A percentile compares a stretch with the other conserved stretches of the same genome.
Conservation (phyloP, 805 yeast species). For the Kluyveromyces aestuarii region DNA sequence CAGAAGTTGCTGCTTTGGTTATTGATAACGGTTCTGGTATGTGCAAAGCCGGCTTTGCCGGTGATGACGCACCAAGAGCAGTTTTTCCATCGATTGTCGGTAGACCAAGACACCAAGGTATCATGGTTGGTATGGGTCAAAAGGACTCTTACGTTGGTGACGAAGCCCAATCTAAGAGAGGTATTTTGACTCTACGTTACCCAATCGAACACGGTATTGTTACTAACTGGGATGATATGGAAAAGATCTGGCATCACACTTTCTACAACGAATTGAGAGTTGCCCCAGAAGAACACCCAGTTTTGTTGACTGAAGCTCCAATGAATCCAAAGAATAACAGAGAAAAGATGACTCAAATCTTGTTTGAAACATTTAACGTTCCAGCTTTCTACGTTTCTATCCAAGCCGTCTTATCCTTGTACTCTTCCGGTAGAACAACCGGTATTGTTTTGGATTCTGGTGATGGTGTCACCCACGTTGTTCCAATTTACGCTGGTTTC, state of each 20-base stretch:
- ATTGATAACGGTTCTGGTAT: slow-evolving; percentile 99
- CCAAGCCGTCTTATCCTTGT: slow-evolving; percentile 96
- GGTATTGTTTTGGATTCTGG: slow-evolving; percentile 99
- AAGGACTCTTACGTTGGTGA: slow-evolving; percentile 99
- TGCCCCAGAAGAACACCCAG: slow-evolving; percentile 99
- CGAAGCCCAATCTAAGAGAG: slow-evolving; percentile 99
- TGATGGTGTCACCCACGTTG: slow-evolving; percentile 99
- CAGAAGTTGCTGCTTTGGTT: slow-evolving; percentile 46
- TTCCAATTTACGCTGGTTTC: slow-evolving; percentile 99
- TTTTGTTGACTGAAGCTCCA: slow-evolving; percentile 98
- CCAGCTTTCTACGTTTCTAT: slow-evolving; percentile 99
- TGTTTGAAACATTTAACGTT: slow-evolving; percentile 98
- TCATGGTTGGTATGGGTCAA: slow-evolving; percentile 99
- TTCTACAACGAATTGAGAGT: slow-evolving; percentile 99
- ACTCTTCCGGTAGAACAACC: slow-evolving; percentile 99
- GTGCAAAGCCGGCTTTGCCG: slow-evolving; percentile 99
- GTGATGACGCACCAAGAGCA: slow-evolving; percentile 99
- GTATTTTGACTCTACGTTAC: slow-evolving; percentile 96
- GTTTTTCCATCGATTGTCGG: slow-evolving; percentile 99
- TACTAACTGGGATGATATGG: slow-evolving; percentile 99
- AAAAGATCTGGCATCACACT: slow-evolving; percentile 99
- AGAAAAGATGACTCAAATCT: slow-evolving; percentile 99
- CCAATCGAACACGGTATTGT: slow-evolving; percentile 99
- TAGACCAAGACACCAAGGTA: slow-evolving; percentile 99
- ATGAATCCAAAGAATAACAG: slow-evolving; percentile 99